Evolutionary conservation across 768 basidiomycete species (phyloP).

Genomic region (Naganishia friedmannii): DNA sequence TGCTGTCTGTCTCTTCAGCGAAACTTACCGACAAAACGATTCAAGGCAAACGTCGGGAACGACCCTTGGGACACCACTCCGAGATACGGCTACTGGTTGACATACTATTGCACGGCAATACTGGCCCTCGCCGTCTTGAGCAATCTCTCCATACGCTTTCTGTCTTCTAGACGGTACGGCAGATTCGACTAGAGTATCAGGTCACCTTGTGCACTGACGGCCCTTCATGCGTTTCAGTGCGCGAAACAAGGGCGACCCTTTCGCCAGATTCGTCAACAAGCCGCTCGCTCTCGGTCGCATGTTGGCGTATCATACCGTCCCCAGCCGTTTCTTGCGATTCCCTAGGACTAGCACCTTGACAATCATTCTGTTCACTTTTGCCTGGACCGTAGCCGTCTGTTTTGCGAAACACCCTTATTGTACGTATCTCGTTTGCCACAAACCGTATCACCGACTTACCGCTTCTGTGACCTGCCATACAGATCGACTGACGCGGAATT

Average conservation of each 20-base stretch:
- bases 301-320: slow-evolving; percentile 14
- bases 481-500: slow-evolving; percentile 24
- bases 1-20: background rate
- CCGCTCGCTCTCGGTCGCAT: slow-evolving; percentile 10
- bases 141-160: slow-evolving; percentile 9
- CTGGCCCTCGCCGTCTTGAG: slow-evolving; percentile 1
- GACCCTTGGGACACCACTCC: slow-evolving; percentile 20
- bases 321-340: slow-evolving; percentile 23
- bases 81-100: slow-evolving; percentile 21
- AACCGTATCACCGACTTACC: background rate
- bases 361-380: background rate
- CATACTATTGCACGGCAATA: slow-evolving; percentile 1
- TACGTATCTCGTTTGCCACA: background rate
- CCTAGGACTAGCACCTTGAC: background rate
- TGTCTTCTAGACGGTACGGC: slow-evolving; percentile 7
- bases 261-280: slow-evolving; percentile 11
- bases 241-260: slow-evolving; percentile 14
- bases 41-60: slow-evolving; percentile 13
- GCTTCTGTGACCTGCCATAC: background rate
- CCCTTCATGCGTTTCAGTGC: background rate
- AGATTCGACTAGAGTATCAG: background rate
- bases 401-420: slow-evolving; percentile 23
- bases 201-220: background rate
- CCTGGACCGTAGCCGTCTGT: slow-evolving; percentile 11
- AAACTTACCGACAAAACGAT: background rate